Evolutionary conservation across 768 basidiomycete species (phyloP).

Genomic region (Thelephora ganbajun): DNA sequence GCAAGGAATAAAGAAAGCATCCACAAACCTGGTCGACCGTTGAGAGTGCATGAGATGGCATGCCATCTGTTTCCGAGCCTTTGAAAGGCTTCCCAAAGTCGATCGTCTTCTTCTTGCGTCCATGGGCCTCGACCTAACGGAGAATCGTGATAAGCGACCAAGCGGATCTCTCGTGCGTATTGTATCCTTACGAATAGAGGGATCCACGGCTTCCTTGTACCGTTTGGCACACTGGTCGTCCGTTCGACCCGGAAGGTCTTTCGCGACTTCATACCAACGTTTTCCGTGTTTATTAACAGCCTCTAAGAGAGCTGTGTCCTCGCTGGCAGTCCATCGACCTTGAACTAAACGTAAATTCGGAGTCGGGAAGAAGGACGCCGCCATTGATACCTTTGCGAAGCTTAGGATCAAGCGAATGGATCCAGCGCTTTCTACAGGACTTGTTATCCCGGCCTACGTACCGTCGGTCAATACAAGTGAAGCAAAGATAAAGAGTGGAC

Average conservation of each 20-base stretch:
- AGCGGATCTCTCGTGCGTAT: no score
- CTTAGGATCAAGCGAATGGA: slow-evolving; percentile 4
- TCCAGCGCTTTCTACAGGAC: slow-evolving; percentile 2
- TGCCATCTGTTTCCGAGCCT: neutral
- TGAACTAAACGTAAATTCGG: no score
- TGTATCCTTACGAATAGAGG: neutral
- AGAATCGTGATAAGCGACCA: no score
- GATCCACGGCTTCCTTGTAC: slow-evolving; percentile 1
- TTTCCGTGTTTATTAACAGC: slow-evolving; percentile 2
- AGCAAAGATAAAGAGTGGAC: no score
- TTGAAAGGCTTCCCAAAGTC: neutral
- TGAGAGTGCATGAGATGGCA: neutral
- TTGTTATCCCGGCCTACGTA: slow-evolving; percentile 2
- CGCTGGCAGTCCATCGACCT: slow-evolving; percentile 5
- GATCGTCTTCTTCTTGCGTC: neutral
- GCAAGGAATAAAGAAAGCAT: no score
- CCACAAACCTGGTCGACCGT: neutral
- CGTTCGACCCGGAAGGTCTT: slow-evolving; percentile 5
- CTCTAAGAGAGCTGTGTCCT: slow-evolving; percentile 4
- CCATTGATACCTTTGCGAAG: slow-evolving; percentile 9
- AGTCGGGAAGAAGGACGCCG: no score
- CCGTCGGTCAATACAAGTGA: no score
- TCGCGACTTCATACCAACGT: slow-evolving; percentile 7
- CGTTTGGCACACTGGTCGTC: slow-evolving; percentile 8
- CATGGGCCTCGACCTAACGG: neutral